Base-by-base conservation (phyloP, 2,329 filamentous ascomycete species). In the Phyllosticta citribraziliensis region DNA sequence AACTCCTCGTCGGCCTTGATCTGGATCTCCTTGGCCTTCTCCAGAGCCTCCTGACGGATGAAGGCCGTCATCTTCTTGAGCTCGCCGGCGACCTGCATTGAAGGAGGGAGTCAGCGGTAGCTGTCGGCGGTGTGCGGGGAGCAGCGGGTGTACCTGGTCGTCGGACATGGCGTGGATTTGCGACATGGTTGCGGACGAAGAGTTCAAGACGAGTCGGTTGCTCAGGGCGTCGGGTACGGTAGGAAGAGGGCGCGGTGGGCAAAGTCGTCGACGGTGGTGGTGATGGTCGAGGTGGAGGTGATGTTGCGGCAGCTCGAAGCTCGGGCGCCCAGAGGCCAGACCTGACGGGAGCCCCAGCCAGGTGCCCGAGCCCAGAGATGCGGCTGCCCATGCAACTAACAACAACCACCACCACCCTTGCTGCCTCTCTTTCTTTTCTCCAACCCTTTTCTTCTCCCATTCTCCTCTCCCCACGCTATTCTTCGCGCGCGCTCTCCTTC, bases 41-140 rank as follows among this genome's bases (percentile, higher is more conserved):
- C 94, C 72, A 88, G 84, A 63, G 94, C 94, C 81, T 99, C 94
- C 80, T 97, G 94, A 77, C 91, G 90, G 86, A 99, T 99, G 85
- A 99, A 99, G 74, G 92, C 93, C 63, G 94, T 97, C 94, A 99
- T 99, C 85, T 99, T 99, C 83, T 90, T 92, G 79, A 99, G 89
- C 86, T 99, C 94, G 79, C 90, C 87, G 79, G 89, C 87, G 83
- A 99, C 94, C 91, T 97, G 75, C 58, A 62, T 63, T 57, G 53
- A 58, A 33, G 57, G 54, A 51, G 24, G n/a, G 61, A 63, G 64
- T 63, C 65, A 66, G 61, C 61, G 56, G 63, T 67, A 71, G 69
- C 65, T 65, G 67, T 62, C 63, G 62, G 56, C 53, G 47, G 55
- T 12, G 24, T 64, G 64, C 60, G 62, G 53, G 55, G 61, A 57